Evolutionary conservation across 139 green algal genomes (phyloP).

Genomic region (Coelastrella sp.): DNA sequence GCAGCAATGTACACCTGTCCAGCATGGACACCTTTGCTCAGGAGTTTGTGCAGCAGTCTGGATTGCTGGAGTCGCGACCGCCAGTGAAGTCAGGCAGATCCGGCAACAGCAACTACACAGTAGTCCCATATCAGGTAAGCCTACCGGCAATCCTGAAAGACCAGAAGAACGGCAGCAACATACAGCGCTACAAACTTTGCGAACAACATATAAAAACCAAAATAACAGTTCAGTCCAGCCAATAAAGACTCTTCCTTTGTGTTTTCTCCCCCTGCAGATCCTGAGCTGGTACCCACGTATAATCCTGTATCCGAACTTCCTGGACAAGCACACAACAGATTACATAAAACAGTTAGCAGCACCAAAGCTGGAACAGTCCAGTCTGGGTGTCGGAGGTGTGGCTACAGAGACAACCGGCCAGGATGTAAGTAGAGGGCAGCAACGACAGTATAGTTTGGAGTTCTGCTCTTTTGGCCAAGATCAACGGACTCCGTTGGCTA

Average conservation of each 20-base stretch:
- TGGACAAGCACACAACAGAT: constrained; percentile 37
- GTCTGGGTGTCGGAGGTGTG: constrained; percentile 27
- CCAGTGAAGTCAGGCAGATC: constrained; percentile 35
- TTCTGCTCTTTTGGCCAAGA: too few relatives aligned
- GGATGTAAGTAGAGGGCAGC: neutral
- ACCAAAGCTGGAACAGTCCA: constrained; percentile 42
- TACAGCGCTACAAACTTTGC: too few relatives aligned
- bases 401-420: neutral
- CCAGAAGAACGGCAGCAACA: too few relatives aligned
- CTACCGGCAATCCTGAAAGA: too few relatives aligned
- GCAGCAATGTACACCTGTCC: neutral
- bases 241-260: neutral
- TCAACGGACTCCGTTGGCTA: too few relatives aligned
- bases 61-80: constrained; percentile 15
- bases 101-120: constrained; percentile 47
- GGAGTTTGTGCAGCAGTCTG: neutral
- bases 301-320: constrained; percentile 57
- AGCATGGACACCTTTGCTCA: constrained; percentile 18
- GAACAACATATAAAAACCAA: too few relatives aligned
- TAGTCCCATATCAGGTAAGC: constrained; percentile 49
- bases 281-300: constrained; percentile 60
- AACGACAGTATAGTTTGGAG: too few relatives aligned
- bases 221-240: too few relatives aligned
- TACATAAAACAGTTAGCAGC: constrained; percentile 49
- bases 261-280: constrained; percentile 27